phyloP scores from a whole-genome alignment of 768 basidiomycete genomes.

The Tricholoma terreum region DNA sequence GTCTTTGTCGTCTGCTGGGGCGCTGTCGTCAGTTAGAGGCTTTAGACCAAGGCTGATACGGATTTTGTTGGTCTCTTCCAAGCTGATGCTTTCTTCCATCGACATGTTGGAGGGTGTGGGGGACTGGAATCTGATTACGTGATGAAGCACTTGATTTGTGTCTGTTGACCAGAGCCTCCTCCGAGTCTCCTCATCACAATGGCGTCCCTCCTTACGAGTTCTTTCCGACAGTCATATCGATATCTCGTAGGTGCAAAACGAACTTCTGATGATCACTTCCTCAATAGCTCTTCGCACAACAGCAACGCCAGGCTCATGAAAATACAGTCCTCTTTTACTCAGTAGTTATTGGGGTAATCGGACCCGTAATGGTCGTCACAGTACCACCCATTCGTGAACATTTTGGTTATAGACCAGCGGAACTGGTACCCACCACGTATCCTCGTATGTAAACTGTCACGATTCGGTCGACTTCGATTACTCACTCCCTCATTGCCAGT shows the following conservation, averaged over 20 bases:
- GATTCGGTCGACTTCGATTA: not conserved
- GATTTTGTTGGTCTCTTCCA: constrained; percentile 95
- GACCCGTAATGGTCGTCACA: constrained; percentile 68
- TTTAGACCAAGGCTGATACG: constrained; percentile 92
- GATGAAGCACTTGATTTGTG: constrained; percentile 11
- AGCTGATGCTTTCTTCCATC: constrained; percentile 85
- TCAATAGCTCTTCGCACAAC: not conserved
- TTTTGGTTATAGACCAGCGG: constrained; percentile 70
- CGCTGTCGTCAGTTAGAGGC: constrained; percentile 82
- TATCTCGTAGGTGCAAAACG: constrained; percentile 34
- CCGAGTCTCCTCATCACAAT: constrained; percentile 18
- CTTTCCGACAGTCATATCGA: constrained; percentile 52
- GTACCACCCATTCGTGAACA: constrained; percentile 78
- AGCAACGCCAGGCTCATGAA: constrained; percentile 93
- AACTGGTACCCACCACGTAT: constrained; percentile 72
- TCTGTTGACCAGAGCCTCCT: constrained; percentile 3
- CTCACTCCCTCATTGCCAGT: constrained; percentile 36
- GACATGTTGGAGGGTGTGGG: constrained; percentile 39
- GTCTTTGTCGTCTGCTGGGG: constrained; percentile 70
- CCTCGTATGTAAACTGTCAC: constrained; percentile 55
- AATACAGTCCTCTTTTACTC: constrained; percentile 90
- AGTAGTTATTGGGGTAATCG: constrained; percentile 66
- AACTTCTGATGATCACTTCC: constrained; percentile 4
- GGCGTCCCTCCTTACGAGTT: constrained; percentile 45
- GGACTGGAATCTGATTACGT: constrained; percentile 15